Base-by-base conservation (phyloP, 2,329 filamentous ascomycete species). In the Fusarium virguliforme region DNA sequence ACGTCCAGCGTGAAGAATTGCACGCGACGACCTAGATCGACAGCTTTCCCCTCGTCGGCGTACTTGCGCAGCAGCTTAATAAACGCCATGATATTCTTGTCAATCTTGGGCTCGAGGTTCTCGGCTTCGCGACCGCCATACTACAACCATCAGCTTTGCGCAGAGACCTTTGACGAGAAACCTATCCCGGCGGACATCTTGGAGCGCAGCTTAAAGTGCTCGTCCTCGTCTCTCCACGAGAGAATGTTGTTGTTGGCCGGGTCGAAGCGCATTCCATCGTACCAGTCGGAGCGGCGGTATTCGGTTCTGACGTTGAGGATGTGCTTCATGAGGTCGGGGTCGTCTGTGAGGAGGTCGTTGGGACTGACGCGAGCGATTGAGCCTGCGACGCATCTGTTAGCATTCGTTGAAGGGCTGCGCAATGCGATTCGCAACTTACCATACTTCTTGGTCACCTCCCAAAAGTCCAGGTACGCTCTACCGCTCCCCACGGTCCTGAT, bases 71-170 rank as follows among this genome's bases (percentile, higher is more conserved):
- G 35, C 1, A 88, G 78, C 1, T 76, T 55, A 22, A 88, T 69
- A 1, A 88, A 78, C 2, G 85, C 80, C 22, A 78, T 63, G 7
- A 89, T 79, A 46, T 85, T 83, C 15, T 79, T 73, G 64, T 89
- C 85, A 34, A 89, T 83, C 34, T 82, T 82, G 10, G 78, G 69
- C 68, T 89, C 86, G 1, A 88, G 75, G 6, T 79, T 77, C 4
- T 83, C 80, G n/a, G 87, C 85, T 38, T 88, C 87, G 66, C 86
- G 86, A 7, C 86, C 86, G 4, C 84, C 82, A 69, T 88, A 88
- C 69, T 35, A 26, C 15, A 43, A 37, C 38, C n/a, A n/a, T 61
- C 32, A 63, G 41, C 18, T 13, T 15, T 41, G 50, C 37, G 3
- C 24, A 2, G 8, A 1, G 8, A 1, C 1, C 22, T 53, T n/a